Evolutionary conservation across 768 basidiomycete species (phyloP).

Genomic region (Russula sp.): DNA sequence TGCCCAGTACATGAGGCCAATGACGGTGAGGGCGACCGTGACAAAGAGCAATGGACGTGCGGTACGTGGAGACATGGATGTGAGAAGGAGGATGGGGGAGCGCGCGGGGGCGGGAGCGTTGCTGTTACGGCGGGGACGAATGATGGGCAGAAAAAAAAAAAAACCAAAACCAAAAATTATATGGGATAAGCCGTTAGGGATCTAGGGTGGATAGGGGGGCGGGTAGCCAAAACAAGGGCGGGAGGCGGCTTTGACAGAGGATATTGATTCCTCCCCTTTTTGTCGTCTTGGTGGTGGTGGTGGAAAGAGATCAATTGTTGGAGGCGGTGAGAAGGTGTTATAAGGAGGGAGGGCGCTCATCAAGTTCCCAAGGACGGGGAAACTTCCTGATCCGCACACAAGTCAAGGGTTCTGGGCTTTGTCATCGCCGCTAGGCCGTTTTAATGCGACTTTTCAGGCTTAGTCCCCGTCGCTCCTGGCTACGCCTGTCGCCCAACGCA

Average conservation of each 20-base stretch:
- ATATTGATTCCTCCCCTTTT: neutral
- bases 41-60: neutral
- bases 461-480: neutral
- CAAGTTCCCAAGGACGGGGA: neutral
- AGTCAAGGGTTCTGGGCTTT: neutral
- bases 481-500: neutral
- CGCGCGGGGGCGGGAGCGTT: neutral
- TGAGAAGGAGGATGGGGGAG: neutral
- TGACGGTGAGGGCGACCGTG: neutral
- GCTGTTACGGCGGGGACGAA: neutral
- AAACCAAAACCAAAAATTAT: neutral
- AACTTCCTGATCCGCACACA: neutral
- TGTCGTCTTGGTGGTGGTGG: neutral
- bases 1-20: conserved; percentile 9
- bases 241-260: neutral
- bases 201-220: neutral
- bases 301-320: neutral
- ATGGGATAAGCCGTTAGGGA: neutral
- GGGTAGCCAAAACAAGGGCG: no score
- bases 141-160: neutral
- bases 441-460: neutral
- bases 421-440: no score
- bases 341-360: neutral
- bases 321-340: neutral
- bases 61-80: conserved; percentile 9